Evolutionary conservation across 2,329 filamentous ascomycete species (phyloP).

Genomic region (Fusarium sambucinum): DNA sequence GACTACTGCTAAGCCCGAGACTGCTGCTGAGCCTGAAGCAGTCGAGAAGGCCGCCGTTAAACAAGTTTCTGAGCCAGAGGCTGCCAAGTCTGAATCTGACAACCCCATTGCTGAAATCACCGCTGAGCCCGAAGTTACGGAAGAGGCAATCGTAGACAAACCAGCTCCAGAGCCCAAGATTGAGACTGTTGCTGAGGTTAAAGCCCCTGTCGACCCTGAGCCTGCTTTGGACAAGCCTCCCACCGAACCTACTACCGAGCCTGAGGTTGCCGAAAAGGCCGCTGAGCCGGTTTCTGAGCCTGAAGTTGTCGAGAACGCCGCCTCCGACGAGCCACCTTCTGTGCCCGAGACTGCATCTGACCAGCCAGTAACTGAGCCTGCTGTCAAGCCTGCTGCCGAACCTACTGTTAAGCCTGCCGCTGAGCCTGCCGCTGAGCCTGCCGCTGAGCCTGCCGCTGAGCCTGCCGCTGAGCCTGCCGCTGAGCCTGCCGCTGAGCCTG

Average conservation of each 20-base stretch:
- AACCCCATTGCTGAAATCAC: not conserved
- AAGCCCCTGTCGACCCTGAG: not conserved
- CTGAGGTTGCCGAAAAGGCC: not conserved
- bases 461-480: not conserved
- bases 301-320: not conserved
- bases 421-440: too few species aligned
- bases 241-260: not conserved
- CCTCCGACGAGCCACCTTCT: not conserved
- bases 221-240: not conserved
- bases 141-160: not conserved
- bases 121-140: not conserved
- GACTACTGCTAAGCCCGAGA: not conserved
- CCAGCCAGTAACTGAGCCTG: not conserved
- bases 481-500: too few species aligned
- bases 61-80: not conserved
- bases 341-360: not conserved
- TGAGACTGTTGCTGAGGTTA: not conserved
- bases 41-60: not conserved
- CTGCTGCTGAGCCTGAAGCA: not conserved
- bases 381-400: not conserved
- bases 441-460: not conserved
- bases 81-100: not conserved
- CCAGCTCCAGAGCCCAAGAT: not conserved
- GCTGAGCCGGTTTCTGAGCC: not conserved
- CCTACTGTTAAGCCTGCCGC: too few species aligned